Evolutionary conservation across 768 basidiomycete genomes (phyloP).

Genomic region (Trametes cinnabarina): DNA sequence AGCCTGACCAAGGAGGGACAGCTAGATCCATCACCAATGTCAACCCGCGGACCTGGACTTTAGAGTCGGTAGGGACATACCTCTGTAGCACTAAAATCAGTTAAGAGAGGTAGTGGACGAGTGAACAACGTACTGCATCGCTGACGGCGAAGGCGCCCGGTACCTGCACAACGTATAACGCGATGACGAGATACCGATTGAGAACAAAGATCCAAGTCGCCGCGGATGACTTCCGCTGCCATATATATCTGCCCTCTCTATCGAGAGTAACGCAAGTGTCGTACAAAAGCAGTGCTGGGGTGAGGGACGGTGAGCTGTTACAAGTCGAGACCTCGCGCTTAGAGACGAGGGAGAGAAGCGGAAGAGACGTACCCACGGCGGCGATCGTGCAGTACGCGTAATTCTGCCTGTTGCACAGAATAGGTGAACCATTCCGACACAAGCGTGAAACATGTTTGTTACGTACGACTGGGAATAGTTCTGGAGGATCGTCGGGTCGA

Average conservation of each 20-base stretch:
- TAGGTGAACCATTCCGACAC: too few relatives aligned
- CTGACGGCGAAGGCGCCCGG: background rate
- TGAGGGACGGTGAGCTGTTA: background rate
- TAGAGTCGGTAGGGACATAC: background rate
- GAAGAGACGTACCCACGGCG: background rate
- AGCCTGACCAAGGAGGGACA: background rate
- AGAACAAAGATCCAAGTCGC: constrained; percentile 7
- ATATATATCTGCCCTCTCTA: constrained; percentile 1
- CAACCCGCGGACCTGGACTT: too few relatives aligned
- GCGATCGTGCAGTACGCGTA: background rate
- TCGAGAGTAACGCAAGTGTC: constrained; percentile 5
- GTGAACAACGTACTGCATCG: background rate
- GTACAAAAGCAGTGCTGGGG: constrained; percentile 6
- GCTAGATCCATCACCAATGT: too few relatives aligned
- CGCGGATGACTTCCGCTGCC: background rate
- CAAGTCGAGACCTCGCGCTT: too few relatives aligned
- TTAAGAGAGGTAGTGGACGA: background rate
- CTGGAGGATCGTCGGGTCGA: background rate
- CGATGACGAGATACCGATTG: constrained; percentile 5
- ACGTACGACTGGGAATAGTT: background rate
- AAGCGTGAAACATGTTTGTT: background rate
- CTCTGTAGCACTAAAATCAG: too few relatives aligned
- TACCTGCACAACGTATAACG: background rate
- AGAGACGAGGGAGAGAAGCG: background rate
- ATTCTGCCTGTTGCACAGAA: background rate